Evolutionary conservation across 1,284 basidiomycete genomes (phyloP).

Genomic region (Fomitopsis palustris): DNA sequence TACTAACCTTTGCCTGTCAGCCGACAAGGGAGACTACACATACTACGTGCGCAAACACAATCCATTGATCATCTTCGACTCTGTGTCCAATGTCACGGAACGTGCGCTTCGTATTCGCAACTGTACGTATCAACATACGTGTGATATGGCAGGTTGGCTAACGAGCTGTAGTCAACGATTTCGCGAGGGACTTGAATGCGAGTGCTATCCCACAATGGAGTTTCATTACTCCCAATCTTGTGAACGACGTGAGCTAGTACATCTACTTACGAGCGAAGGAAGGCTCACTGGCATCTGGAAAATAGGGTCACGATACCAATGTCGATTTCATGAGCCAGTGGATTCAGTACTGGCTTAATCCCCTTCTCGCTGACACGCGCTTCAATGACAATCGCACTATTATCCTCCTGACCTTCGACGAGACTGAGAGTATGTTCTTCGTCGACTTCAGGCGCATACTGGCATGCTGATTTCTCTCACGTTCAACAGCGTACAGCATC

Average conservation of each 20-base stretch:
- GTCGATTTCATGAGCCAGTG: conserved; percentile 46
- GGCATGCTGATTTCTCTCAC: conserved; percentile 34
- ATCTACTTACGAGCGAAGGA: neutral
- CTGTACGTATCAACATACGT: conserved; percentile 25
- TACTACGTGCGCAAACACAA: conserved; percentile 63
- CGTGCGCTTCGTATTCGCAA: conserved; percentile 55
- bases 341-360: conserved; percentile 51
- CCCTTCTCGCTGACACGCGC: conserved; percentile 41
- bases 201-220: conserved; percentile 56
- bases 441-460: conserved; percentile 32
- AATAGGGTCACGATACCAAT: conserved; percentile 50
- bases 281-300: neutral
- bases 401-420: conserved; percentile 54
- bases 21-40: conserved; percentile 35
- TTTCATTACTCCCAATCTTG: conserved; percentile 66
- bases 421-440: conserved; percentile 42
- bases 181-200: conserved; percentile 49
- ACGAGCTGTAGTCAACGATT: conserved; percentile 45
- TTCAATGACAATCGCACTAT: conserved; percentile 53
- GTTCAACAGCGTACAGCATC: conserved; percentile 27
- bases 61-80: conserved; percentile 52
- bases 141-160: neutral
- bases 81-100: conserved; percentile 36
- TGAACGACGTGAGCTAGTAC: conserved; percentile 37
- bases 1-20: conserved; percentile 28